These are phyloP conservation scores for Aureobasidium melanogenum DNA, from an alignment of 2,329 filamentous ascomycete species.

Conservation along the genomic window DNA sequence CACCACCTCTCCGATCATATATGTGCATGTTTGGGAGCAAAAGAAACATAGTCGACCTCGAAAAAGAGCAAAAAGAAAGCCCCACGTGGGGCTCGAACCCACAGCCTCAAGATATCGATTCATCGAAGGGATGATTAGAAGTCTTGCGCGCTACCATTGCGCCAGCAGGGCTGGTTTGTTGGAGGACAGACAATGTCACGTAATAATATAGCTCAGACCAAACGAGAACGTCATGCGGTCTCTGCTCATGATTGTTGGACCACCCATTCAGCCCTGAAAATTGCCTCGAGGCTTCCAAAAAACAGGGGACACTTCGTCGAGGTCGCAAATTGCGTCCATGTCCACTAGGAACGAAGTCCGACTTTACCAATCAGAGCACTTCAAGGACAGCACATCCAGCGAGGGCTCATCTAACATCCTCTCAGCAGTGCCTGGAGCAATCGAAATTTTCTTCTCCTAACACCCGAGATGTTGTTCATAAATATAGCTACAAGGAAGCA, in stretches of 20 bases:
- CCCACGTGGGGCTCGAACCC: constrained; percentile 11
- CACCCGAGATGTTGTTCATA: not conserved
- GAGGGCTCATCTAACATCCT: not conserved
- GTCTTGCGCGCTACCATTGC: constrained; percentile 12
- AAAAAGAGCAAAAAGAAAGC: not conserved
- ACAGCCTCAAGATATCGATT: constrained; percentile 7
- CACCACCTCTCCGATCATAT: not conserved
- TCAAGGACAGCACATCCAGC: not conserved
- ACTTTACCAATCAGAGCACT: not conserved
- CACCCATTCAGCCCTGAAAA: too few species aligned
- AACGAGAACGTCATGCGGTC: too few species aligned
- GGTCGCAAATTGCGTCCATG: too few species aligned
- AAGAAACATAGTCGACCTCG: not conserved
- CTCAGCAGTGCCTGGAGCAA: not conserved
- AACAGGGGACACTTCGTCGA: too few species aligned
- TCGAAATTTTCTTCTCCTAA: not conserved
- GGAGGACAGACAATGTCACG: too few species aligned
- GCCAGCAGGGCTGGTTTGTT: constrained; percentile 6
- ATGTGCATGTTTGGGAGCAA: not conserved
- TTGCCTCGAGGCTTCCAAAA: too few species aligned
- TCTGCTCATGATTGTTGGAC: too few species aligned
- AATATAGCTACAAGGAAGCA: too few species aligned
- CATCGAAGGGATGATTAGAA: not conserved
- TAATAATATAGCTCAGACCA: too few species aligned
- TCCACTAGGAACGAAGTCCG: not conserved